These are phyloP conservation scores for Talaromyces marneffei DNA, from an alignment of 2,329 filamentous ascomycete species.

Conservation along the genomic window DNA sequence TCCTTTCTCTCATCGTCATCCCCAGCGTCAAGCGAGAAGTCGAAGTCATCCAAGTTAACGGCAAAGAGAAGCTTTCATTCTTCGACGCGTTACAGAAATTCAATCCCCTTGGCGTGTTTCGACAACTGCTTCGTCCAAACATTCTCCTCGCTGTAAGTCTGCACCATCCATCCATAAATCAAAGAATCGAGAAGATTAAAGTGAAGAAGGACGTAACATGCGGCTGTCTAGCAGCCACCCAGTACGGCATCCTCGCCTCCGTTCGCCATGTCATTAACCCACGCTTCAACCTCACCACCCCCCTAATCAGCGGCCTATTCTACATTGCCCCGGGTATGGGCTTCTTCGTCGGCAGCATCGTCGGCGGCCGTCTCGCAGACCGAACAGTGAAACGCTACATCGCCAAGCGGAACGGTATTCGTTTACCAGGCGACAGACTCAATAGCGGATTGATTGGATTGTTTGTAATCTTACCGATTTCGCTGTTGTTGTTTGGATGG, in stretches of 20 bases:
- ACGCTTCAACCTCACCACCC: slow-evolving; percentile 60
- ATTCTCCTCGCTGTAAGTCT: slow-evolving; percentile 53
- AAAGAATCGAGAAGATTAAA: slow-evolving; percentile 16
- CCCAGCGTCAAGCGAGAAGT: slow-evolving; percentile 50
- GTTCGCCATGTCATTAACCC: slow-evolving; percentile 70
- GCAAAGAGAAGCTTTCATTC: neutral
- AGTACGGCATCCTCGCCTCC: slow-evolving; percentile 62
- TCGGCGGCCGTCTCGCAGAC: slow-evolving; percentile 66
- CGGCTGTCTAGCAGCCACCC: slow-evolving; percentile 61
- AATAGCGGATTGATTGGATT: slow-evolving; percentile 54
- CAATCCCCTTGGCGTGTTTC: slow-evolving; percentile 58
- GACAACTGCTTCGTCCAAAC: slow-evolving; percentile 63
- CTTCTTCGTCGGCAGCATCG: slow-evolving; percentile 62
- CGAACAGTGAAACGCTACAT: slow-evolving; percentile 61
- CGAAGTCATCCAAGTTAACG: neutral
- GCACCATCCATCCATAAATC: slow-evolving; percentile 48
- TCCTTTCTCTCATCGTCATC: slow-evolving; percentile 60
- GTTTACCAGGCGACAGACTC: slow-evolving; percentile 64
- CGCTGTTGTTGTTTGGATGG: slow-evolving; percentile 65
- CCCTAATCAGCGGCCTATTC: slow-evolving; percentile 64
- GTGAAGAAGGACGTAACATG: slow-evolving; percentile 28
- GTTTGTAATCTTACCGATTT: slow-evolving; percentile 53
- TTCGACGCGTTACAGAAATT: slow-evolving; percentile 47
- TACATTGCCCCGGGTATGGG: slow-evolving; percentile 68
- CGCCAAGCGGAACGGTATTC: slow-evolving; percentile 49